A percentile compares a stretch with the other conserved stretches of the same genome.
These are phyloP conservation scores for Warburgia ugandensis DNA, from an alignment of 164 flowering plant genomes.

Conservation along the genomic window DNA sequence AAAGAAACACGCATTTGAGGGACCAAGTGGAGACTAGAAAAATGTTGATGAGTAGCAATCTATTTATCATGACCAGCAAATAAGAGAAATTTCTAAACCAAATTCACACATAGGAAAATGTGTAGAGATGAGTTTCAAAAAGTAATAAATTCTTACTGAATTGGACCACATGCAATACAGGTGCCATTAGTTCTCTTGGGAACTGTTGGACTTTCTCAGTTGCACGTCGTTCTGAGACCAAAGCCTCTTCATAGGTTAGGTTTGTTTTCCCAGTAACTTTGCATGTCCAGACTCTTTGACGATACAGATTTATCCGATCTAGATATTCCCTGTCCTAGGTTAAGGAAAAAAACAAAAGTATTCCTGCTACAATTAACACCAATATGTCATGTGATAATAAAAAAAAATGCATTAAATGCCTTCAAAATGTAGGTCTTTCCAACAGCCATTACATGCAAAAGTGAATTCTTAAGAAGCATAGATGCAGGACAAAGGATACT, in stretches of 20 bases:
- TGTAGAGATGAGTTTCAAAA: neutral
- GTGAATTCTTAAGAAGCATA: too few species aligned
- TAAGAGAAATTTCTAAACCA: neutral
- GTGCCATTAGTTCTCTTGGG: constrained; percentile 56
- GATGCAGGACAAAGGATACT: constrained; percentile 45
- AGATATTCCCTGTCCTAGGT: constrained; percentile 56
- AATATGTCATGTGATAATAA: too few species aligned
- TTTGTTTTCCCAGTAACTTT: constrained; percentile 74
- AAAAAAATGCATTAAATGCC: neutral
- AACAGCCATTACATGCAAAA: too few species aligned
- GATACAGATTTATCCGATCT: constrained; percentile 68
- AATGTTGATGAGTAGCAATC: too few species aligned
- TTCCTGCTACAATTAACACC: neutral
- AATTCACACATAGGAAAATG: neutral
- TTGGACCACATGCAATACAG: constrained; percentile 63
- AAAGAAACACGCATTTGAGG: too few species aligned
- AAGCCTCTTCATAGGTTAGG: constrained; percentile 92
- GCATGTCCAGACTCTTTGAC: constrained; percentile 81
- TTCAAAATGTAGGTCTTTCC: too few species aligned
- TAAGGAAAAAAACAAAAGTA: constrained; percentile 27
- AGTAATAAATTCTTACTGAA: constrained; percentile 49
- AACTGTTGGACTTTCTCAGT: constrained; percentile 63
- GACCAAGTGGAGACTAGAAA: too few species aligned
- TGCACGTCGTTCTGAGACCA: constrained; percentile 77
- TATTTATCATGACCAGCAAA: too few species aligned